These are phyloP conservation scores for Kondoa subrosea DNA, from an alignment of 768 basidiomycete species.

Conservation along the genomic window DNA sequence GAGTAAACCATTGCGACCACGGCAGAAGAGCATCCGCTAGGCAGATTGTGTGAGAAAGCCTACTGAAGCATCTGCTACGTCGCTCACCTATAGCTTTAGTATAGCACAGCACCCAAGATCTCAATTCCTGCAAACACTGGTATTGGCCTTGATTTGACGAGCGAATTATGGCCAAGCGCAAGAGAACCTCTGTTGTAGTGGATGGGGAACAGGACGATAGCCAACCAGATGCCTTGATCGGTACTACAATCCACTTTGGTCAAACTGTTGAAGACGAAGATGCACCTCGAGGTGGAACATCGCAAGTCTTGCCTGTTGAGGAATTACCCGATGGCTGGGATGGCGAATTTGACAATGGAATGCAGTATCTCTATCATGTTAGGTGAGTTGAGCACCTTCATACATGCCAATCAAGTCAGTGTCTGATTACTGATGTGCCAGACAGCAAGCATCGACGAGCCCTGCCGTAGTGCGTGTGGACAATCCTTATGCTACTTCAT, in stretches of 20 bases:
- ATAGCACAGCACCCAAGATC: no score
- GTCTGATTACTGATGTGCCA: not conserved
- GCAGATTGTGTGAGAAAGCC: not conserved
- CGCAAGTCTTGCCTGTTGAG: conserved; percentile 8
- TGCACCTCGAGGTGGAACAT: not conserved
- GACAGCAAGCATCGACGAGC: not conserved
- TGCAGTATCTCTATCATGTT: conserved; percentile 5
- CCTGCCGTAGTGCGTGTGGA: not conserved
- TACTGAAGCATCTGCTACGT: no score
- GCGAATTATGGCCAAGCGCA: not conserved
- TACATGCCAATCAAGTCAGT: not conserved
- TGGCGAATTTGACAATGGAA: not conserved
- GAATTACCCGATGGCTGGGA: not conserved
- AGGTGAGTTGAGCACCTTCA: conserved; percentile 3
- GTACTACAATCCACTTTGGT: not conserved
- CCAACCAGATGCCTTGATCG: not conserved
- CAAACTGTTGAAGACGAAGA: not conserved
- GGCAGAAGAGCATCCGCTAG: not conserved
- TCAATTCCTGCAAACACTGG: no score
- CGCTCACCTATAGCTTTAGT: no score
- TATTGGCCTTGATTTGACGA: no score
- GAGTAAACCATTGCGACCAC: not conserved
- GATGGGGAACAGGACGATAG: not conserved
- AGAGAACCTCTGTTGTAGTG: not conserved
- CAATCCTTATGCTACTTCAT: conserved; percentile 2